Base-by-base conservation (phyloP, 805 yeast genomes). In the Blastobotrys muscicola region DNA sequence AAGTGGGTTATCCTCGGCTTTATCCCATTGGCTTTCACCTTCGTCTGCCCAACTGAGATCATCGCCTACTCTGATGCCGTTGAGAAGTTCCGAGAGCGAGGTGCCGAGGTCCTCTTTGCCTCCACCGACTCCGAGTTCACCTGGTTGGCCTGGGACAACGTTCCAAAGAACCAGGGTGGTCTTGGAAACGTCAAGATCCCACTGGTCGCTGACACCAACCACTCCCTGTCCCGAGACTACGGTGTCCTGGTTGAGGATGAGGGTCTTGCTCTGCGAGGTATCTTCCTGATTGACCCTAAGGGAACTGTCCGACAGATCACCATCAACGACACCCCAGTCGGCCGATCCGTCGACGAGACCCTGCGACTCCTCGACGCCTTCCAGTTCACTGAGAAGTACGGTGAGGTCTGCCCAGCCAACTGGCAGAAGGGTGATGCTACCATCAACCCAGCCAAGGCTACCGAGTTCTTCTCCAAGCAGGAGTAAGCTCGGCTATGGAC, bases 321-420 rank as follows among this genome's bases (percentile, higher is more conserved):
- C 72, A 76, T 92, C 77, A 92, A 92, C 78, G 97, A 92, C 71
- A 82, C 90, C 68, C 96, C 98, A 68, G 99, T 92, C 57, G 98
- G 98, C 69, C 87, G 98, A 78, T 83, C 85, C 63, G 98, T 92
- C 57, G 97, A 89, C 55, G 99, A 92, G 79, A 83, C 97, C 55
- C 76, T 86, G 65, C 89, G 99, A 82, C 79, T 92, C 65, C 78
- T 92, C 52, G 97, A 92, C 68, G 99, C 97, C 58, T 92, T 92
- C 95, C 95, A 90, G 76, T 92, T 94, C 89, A 85, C 95, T 61
- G 97, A 89, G 70, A 84, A 85, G 76, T 75, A 92, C 80, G 98
- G 98, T 74, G 96, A 94, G 75, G 98, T 90, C 56, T 89, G 97
- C 75, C 98, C 98, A 62, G 97, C 97, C 67, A 92, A 90, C 94